Conservation (phyloP, 176 grass and related monocot species). For the Eremochloa ophiuroides region DNA sequence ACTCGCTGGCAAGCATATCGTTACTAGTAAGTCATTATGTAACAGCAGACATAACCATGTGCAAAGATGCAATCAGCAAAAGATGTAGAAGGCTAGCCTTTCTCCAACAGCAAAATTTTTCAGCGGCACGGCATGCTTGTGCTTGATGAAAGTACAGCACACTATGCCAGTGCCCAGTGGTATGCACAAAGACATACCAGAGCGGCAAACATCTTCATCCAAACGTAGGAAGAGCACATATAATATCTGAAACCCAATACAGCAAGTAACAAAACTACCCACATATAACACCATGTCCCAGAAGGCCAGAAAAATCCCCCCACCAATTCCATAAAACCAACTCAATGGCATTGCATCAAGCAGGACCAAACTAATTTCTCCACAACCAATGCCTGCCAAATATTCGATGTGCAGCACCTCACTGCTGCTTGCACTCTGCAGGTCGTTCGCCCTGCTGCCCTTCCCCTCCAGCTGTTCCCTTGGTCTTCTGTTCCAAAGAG, state of each 20-base stretch:
- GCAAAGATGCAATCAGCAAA: not conserved
- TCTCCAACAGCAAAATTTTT: constrained; percentile 29
- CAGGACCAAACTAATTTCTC: constrained; percentile 35
- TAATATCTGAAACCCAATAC: constrained; percentile 37
- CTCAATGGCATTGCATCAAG: constrained; percentile 30
- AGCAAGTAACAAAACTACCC: constrained; percentile 42
- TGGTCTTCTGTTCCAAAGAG: constrained; percentile 45
- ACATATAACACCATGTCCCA: constrained; percentile 37
- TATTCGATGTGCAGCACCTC: not conserved
- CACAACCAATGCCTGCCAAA: constrained; percentile 7
- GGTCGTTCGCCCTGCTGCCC: constrained; percentile 74
- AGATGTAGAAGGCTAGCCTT: not conserved
- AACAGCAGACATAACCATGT: not conserved
- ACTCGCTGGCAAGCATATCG: too few species aligned
- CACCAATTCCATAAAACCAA: constrained; percentile 28
- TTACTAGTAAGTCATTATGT: not conserved
- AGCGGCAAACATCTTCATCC: constrained; percentile 21
- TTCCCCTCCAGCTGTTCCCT: constrained; percentile 38
- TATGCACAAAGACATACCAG: constrained; percentile 41
- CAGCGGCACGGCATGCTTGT: constrained; percentile 6
- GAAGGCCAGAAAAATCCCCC: constrained; percentile 38
- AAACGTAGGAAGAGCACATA: constrained; percentile 15
- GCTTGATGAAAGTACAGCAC: constrained; percentile 9
- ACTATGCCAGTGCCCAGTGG: constrained; percentile 16
- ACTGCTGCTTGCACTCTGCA: constrained; percentile 94